Percentiles rank a stretch among this genome's conserved stretches.
Conservation (phyloP, 345 rosid genomes). For the Brassica carinata region DNA sequence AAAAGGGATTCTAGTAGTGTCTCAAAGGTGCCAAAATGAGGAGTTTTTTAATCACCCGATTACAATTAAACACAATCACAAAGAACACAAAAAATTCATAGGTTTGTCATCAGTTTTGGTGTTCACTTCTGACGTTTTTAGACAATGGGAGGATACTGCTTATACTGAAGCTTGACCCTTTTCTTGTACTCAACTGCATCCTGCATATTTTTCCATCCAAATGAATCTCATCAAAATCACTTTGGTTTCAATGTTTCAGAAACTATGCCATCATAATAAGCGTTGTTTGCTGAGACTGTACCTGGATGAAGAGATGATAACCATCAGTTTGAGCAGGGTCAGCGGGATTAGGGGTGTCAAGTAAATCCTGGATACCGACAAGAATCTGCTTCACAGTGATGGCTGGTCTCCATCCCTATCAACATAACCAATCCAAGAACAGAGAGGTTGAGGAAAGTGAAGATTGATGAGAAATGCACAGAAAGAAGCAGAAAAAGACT, state of each 20-base stretch:
- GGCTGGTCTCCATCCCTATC: conserved; percentile 96
- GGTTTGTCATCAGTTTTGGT: conserved; percentile 40
- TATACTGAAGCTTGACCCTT: conserved; percentile 85
- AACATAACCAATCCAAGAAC: neutral
- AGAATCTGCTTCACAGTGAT: conserved; percentile 91
- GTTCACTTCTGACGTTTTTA: conserved; percentile 31
- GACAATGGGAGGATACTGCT: conserved; percentile 77
- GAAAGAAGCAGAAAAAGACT: conserved; percentile 32
- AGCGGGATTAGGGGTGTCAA: conserved; percentile 83
- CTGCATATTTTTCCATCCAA: conserved; percentile 46
- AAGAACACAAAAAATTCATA: conserved; percentile 29
- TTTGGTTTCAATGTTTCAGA: neutral
- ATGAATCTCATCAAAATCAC: conserved; percentile 1
- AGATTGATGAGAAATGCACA: neutral
- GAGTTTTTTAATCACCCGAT: conserved; percentile 7
- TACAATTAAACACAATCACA: conserved; percentile 37
- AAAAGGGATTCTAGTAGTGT: neutral
- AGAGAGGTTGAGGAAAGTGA: neutral
- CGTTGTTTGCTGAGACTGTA: conserved; percentile 15
- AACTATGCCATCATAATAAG: neutral
- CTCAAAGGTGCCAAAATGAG: neutral
- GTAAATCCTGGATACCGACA: conserved; percentile 86
- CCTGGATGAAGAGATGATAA: conserved; percentile 90
- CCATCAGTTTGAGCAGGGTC: conserved; percentile 98
- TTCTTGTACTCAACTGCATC: conserved; percentile 82